A percentile compares a stretch with the other conserved stretches of the same genome.
Evolutionary conservation across 306 rosid species (phyloP).

Genomic region (Fragaria nilgerrensis): DNA sequence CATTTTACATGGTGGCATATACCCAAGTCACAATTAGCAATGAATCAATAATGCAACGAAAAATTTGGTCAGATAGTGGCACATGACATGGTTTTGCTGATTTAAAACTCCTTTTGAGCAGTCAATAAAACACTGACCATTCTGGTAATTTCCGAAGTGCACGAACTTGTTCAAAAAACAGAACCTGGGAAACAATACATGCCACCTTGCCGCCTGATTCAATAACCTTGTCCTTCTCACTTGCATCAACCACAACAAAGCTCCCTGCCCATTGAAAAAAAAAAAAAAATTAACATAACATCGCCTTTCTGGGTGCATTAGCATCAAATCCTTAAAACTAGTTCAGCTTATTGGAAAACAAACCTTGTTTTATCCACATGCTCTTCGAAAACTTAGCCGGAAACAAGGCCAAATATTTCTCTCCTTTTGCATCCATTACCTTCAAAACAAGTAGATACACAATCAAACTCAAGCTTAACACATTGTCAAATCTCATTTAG

Average conservation of each 20-base stretch:
- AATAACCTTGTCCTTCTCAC: slow-evolving; percentile 82
- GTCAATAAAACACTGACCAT: slow-evolving; percentile 50
- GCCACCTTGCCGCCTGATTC: slow-evolving; percentile 90
- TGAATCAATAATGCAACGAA: not conserved
- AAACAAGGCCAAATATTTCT: slow-evolving; percentile 67
- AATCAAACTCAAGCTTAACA: not conserved
- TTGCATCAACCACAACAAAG: slow-evolving; percentile 82
- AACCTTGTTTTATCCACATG: slow-evolving; percentile 96
- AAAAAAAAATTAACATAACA: slow-evolving; percentile 14
- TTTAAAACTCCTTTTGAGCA: not conserved
- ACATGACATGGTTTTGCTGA: not conserved
- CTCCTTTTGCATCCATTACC: slow-evolving; percentile 84
- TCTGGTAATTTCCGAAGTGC: slow-evolving; percentile 59
- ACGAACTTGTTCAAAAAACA: slow-evolving; percentile 77
- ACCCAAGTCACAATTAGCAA: not conserved
- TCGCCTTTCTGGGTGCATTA: not conserved
- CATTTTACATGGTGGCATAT: not conserved
- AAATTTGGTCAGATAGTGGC: not conserved
- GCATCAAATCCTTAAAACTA: not conserved
- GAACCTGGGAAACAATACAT: slow-evolving; percentile 76
- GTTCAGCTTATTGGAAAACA: not conserved
- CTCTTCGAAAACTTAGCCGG: slow-evolving; percentile 91
- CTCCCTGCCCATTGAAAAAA: slow-evolving; percentile 55
- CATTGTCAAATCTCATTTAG: not conserved
- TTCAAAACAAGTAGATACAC: slow-evolving; percentile 9